Conservation (phyloP, 2,329 filamentous ascomycete species). For the Colletotrichum tofieldiae region DNA sequence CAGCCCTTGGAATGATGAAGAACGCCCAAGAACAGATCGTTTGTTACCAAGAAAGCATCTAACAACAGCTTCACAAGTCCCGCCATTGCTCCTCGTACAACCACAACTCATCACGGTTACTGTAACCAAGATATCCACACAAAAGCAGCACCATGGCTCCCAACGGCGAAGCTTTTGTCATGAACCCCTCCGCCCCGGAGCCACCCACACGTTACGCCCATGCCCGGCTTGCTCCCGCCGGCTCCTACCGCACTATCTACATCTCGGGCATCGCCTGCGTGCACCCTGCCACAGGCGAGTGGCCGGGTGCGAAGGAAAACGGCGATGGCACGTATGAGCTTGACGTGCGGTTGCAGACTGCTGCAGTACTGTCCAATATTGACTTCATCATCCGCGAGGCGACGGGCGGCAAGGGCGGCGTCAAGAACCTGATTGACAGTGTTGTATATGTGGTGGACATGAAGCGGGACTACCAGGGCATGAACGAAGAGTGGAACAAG, state of each 20-base stretch:
- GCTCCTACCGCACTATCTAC: conserved; percentile 56
- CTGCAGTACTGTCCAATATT: not conserved
- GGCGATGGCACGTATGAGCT: conserved; percentile 52
- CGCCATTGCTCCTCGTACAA: not conserved
- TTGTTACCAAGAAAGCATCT: not conserved
- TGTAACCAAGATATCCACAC: not conserved
- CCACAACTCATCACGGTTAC: not conserved
- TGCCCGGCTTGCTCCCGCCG: conserved; percentile 36
- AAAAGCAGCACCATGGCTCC: not conserved
- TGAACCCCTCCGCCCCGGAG: conserved; percentile 2
- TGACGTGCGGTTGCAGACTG: conserved; percentile 49
- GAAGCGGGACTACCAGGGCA: conserved; percentile 2
- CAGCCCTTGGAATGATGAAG: not conserved
- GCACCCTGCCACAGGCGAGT: conserved; percentile 51
- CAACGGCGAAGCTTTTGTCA: conserved; percentile 5
- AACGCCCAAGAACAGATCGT: not conserved
- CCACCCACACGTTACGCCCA: conserved; percentile 1
- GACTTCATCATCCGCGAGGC: conserved; percentile 3
- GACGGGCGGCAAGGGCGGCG: conserved; percentile 1
- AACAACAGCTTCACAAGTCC: not conserved
- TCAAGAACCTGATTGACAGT: not conserved
- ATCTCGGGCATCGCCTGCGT: conserved; percentile 57
- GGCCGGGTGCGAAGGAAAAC: conserved; percentile 54
- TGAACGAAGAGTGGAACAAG: conserved; percentile 9
- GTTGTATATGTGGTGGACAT: conserved; percentile 4